Evolutionary conservation across 208 protist species (phyloP).

Genomic region (Leishmania tarentolae): DNA sequence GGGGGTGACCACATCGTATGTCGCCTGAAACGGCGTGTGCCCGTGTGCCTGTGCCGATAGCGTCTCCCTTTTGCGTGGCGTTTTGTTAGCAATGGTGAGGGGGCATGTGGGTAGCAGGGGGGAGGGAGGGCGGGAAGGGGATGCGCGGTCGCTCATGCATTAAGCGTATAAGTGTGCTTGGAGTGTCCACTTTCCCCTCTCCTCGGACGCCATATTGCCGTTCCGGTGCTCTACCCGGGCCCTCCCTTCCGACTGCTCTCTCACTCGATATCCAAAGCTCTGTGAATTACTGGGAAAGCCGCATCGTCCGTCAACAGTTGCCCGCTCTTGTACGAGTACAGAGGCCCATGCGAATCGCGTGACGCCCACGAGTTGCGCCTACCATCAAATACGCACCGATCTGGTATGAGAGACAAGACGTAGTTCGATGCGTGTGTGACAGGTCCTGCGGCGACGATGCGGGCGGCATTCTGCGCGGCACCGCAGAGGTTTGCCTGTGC

Average conservation of each 20-base stretch:
- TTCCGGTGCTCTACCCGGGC: too few species aligned
- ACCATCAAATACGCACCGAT: conserved; percentile 79
- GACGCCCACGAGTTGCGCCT: conserved; percentile 68
- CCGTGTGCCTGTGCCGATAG: background rate
- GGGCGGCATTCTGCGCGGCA: background rate
- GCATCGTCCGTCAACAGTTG: conserved; percentile 64
- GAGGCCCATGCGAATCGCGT: conserved; percentile 67
- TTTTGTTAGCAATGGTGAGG: background rate
- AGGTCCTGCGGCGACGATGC: conserved; percentile 12
- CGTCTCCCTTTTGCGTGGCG: background rate
- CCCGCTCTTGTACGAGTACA: conserved; percentile 64
- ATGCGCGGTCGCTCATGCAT: background rate
- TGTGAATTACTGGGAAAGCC: conserved; percentile 73
- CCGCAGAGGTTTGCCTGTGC: conserved; percentile 54
- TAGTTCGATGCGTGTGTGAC: conserved; percentile 52
- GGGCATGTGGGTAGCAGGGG: background rate
- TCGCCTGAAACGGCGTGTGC: background rate
- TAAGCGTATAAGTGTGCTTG: background rate
- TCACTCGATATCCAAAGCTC: conserved; percentile 82
- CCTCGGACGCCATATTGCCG: background rate
- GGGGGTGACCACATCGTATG: background rate
- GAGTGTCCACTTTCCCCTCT: background rate
- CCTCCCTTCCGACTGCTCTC: background rate
- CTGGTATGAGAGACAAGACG: conserved; percentile 64
- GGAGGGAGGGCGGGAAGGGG: background rate